Conservation (phyloP, 208 protist genomes). For the Leptomonas pyrrhocoris region DNA sequence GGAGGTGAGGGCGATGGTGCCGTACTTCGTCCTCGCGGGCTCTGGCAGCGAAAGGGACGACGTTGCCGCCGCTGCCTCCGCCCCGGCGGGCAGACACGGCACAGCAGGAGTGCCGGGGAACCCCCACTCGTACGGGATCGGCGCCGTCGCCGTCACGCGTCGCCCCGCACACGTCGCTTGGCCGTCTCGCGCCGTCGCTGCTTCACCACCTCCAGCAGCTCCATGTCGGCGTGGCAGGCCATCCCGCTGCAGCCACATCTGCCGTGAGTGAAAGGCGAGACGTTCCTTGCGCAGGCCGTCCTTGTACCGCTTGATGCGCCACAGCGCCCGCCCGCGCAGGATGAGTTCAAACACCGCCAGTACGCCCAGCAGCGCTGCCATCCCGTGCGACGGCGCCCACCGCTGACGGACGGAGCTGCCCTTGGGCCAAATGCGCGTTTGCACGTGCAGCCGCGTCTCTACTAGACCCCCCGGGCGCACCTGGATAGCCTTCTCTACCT, state of each 20-base stretch:
- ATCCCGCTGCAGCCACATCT: background rate
- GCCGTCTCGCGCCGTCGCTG: background rate
- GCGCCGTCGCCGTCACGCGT: background rate
- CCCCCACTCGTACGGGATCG: constrained; percentile 22
- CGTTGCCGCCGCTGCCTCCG: background rate
- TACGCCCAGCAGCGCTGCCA: constrained; percentile 30
- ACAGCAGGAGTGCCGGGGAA: constrained; percentile 13
- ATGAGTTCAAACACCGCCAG: constrained; percentile 40
- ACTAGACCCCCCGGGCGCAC: constrained; percentile 51
- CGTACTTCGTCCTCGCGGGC: constrained; percentile 3
- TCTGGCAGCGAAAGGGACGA: background rate
- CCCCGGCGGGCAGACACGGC: background rate
- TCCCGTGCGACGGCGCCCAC: constrained; percentile 20
- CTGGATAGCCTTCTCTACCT: constrained; percentile 40
- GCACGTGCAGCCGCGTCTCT: constrained; percentile 45
- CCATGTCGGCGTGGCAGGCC: background rate
- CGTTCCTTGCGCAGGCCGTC: constrained; percentile 11
- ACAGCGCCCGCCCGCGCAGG: constrained; percentile 40
- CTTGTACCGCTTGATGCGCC: constrained; percentile 30
- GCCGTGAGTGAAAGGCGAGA: constrained; percentile 7
- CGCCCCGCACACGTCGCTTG: background rate
- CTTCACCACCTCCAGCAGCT: background rate
- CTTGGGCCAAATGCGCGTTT: constrained; percentile 32
- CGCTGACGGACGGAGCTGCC: background rate
- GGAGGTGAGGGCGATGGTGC: constrained; percentile 8